These are phyloP conservation scores for Sonneratia alba DNA, from an alignment of 345 rosid species.

Conservation along the genomic window DNA sequence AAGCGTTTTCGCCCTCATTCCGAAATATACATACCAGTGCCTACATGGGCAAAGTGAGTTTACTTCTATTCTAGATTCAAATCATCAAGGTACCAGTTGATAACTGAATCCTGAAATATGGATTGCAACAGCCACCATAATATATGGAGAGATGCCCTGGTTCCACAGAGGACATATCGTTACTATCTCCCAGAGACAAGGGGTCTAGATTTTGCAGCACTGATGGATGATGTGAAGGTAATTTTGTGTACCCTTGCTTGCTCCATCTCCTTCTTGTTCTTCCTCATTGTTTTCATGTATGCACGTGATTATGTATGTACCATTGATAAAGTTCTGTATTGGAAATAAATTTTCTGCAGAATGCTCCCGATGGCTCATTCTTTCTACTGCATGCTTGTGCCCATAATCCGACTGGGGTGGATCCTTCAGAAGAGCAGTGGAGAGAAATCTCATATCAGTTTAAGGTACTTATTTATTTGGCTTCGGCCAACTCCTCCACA, in stretches of 20 bases:
- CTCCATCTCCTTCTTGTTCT: neutral
- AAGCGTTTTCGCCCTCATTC: constrained; percentile 78
- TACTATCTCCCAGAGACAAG: constrained; percentile 80
- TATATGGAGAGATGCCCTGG: constrained; percentile 94
- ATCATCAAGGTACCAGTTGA: neutral
- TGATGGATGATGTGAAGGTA: constrained; percentile 91
- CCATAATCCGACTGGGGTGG: constrained; percentile 96
- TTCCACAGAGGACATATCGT: constrained; percentile 69
- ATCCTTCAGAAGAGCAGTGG: constrained; percentile 93
- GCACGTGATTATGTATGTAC: constrained; percentile 6
- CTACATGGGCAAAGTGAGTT: constrained; percentile 95
- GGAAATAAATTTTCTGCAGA: constrained; percentile 24
- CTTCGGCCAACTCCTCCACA: neutral
- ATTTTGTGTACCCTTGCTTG: neutral
- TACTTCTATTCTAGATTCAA: neutral
- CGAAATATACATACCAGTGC: constrained; percentile 81
- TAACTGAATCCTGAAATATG: neutral
- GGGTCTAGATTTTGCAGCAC: constrained; percentile 74
- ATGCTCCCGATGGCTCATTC: constrained; percentile 90
- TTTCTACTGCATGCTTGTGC: constrained; percentile 89
- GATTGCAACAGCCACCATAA: constrained; percentile 74
- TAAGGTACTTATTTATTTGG: constrained; percentile 32
- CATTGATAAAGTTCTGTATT: neutral
- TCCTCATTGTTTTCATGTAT: neutral
- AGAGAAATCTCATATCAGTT: constrained; percentile 77